A percentile compares a stretch with the other conserved stretches of the same genome.
Evolutionary conservation across 257 asterid genomes (phyloP).

Genomic region (Solanum megistacrolobum): DNA sequence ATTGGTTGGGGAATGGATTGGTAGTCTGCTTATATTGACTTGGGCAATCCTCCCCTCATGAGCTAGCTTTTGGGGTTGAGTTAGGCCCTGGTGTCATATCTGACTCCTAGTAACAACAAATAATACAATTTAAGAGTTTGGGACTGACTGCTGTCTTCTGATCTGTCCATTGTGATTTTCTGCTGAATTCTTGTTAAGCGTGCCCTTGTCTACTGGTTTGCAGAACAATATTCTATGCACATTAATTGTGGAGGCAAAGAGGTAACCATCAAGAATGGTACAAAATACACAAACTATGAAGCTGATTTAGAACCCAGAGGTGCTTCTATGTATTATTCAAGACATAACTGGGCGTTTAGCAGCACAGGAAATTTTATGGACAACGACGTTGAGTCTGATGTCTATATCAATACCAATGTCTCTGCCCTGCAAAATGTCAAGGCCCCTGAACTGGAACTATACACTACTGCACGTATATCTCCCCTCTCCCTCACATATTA

Average conservation of each 20-base stretch:
- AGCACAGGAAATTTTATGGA: conserved; percentile 93
- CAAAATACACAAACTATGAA: conserved; percentile 29
- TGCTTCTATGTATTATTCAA: conserved; percentile 55
- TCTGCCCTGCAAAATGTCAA: conserved; percentile 26
- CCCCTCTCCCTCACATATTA: conserved; percentile 89
- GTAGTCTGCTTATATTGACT: neutral
- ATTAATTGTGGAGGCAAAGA: conserved; percentile 85
- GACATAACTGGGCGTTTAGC: conserved; percentile 78
- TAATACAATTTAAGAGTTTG: neutral
- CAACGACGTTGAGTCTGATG: conserved; percentile 48
- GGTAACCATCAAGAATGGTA: conserved; percentile 6
- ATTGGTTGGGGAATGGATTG: neutral
- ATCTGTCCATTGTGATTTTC: neutral
- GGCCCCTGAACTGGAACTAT: conserved; percentile 30
- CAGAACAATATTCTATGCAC: conserved; percentile 51
- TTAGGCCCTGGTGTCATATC: neutral
- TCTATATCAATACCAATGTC: conserved; percentile 35
- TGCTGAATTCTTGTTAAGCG: neutral
- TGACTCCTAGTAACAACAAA: neutral
- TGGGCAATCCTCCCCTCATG: neutral
- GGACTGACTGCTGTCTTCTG: neutral
- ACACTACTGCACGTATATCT: conserved; percentile 63
- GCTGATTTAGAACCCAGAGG: conserved; percentile 71
- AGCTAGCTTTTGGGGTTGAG: neutral
- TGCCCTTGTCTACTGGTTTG: neutral